Evolutionary conservation across 2,329 filamentous ascomycete genomes (phyloP).

Genomic region (Aspergillus arachidicola): DNA sequence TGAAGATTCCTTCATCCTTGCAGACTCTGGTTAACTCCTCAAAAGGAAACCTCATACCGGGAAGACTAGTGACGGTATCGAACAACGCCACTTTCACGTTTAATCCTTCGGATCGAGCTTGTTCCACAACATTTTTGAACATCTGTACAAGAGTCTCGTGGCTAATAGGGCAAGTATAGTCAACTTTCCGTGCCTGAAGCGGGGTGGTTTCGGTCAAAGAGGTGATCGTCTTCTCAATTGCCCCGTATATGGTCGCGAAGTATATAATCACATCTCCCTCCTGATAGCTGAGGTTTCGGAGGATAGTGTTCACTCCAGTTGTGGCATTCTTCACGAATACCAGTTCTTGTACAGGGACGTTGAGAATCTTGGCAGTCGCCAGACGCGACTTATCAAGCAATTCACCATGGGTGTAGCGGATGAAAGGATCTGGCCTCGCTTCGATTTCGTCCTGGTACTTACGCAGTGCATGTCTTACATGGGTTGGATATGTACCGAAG

Average conservation of each 20-base stretch:
- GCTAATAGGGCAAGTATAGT: conserved; percentile 5
- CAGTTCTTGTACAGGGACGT: not conserved
- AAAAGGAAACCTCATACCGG: conserved; percentile 3
- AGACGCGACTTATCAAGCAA: not conserved
- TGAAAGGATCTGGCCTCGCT: conserved; percentile 4
- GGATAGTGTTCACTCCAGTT: conserved; percentile 5
- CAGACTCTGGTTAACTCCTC: conserved; percentile 2
- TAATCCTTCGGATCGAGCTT: not conserved
- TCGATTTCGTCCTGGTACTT: conserved; percentile 2
- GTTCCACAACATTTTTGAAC: conserved; percentile 1
- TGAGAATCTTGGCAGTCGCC: not conserved
- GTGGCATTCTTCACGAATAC: conserved; percentile 7
- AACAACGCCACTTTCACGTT: not conserved
- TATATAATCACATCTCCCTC: conserved; percentile 3
- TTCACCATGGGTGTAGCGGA: not conserved
- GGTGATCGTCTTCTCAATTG: conserved; percentile 1
- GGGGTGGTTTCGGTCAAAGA: conserved; percentile 6
- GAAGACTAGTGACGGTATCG: not conserved
- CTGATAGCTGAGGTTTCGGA: not conserved
- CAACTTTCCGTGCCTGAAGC: conserved; percentile 4
- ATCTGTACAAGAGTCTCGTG: not conserved
- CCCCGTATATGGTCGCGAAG: conserved; percentile 2
- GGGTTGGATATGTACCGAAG: conserved; percentile 2
- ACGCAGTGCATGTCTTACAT: not conserved
- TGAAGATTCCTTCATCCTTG: not conserved